Evolutionary conservation across 345 rosid species (phyloP), one percentile per base, ranked within the genome.

Genomic region (Bretschneidera sinensis): DNA sequence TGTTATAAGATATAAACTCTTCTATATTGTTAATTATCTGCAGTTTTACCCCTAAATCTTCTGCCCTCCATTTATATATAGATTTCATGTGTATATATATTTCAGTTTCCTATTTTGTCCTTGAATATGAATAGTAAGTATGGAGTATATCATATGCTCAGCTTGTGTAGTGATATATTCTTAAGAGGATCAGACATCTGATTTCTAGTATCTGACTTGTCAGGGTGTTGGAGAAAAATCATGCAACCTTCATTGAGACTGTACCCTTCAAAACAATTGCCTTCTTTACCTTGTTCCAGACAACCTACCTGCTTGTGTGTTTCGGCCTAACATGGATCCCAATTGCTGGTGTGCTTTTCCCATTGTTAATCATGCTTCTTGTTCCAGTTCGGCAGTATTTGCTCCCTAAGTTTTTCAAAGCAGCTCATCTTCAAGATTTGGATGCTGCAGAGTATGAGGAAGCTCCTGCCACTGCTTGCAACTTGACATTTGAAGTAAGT

Each of bases 301-400:
- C 86, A 28, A 67, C 24, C 45, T 86, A 86, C 69, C 62, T 87
- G 80, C 79, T 84, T 34, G 1, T 74, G 43, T 87, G 94, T 73
- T 87, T 87, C 55, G 90, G 94, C 60, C 53, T 87, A 22, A 87
- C 94, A 49, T 87, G 94, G 94, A 82, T 87, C 67, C 94, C 94
- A 2, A 65, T 84, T 53, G 94, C 94, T 35, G 90, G 94, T 14
- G 88, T 87, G 61, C 81, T 87, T 48, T 87, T 87, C 72, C 90
- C 90, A 4, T 65, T 87, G 59, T 56, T 87, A 64, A 87, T 87
- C 72, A 87, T 84, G 94, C 85, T 86, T 75, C 87, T 86, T 39
- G 86, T 86, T 31, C 94, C 94, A 0, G 83, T 78, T 33, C 73
- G 94, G 28, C 94, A 87, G 45, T 84, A 84, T 64, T 45, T 80